Evolutionary conservation across 2,329 filamentous ascomycete species (phyloP), one percentile per base, ranked within the genome.

Genomic region (Chlorencoelia australis): DNA sequence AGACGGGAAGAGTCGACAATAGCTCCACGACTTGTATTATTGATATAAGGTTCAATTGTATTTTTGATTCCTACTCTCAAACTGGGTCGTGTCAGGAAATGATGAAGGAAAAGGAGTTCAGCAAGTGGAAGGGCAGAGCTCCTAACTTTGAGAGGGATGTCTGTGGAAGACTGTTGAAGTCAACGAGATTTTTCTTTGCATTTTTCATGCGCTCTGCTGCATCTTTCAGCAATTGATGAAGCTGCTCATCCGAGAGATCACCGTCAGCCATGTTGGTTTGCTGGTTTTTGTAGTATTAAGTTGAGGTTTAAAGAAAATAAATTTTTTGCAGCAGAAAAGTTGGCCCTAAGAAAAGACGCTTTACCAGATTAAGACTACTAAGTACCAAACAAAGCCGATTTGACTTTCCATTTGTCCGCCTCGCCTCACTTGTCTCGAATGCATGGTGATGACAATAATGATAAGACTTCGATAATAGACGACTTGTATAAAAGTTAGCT

Each of bases 171-270:
- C 29, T 24, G 9, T 29, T 25, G 26, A 35, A 24, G 25, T 18
- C 30, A 4, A 30, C n/a, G 37, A 39, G 29, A 10, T 35, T 37
- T 39, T 21, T 25, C 36, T 40, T 49, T 58, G 55, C 43, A 62
- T 62, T 48, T 62, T 58, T 52, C 39, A 82, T 59, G 43, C 78
- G 68, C 41, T 60, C 57, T 50, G 81, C 75, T 38, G 79, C 79
- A 58, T 79, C 68, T 36, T 67, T 65, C 34, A 84, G 67, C 38
- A 84, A 64, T 52, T 71, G 61, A 36, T 75, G 68, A 33, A 83
- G 71, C 52, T 80, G 71, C 46, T 74, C 69, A 54, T 82, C 75
- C 24, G 69, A 73, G 43, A 81, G 59, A 35, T 69, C 66, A 35
- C 66, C 62, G 27, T 53, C 53, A 11, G 46, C 45, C 49, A 54